Percentiles rank a stretch among this genome's conserved stretches.
Evolutionary conservation across 1,284 basidiomycete genomes (phyloP).

Genomic region (Sphagnurus paluster): DNA sequence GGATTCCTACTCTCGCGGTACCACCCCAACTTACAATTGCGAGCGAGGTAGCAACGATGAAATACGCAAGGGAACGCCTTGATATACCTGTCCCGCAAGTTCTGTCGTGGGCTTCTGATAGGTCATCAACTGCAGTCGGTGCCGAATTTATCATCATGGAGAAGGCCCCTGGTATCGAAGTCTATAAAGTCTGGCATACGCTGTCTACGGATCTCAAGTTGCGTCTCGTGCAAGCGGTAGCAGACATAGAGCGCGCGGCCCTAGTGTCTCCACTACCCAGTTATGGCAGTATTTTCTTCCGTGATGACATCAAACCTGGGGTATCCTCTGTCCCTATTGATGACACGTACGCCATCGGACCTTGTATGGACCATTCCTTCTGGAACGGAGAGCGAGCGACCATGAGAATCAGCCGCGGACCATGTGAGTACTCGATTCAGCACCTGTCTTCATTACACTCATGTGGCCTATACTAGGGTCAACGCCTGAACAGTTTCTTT

Average conservation of each 20-base stretch:
- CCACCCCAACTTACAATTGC: slow-evolving; percentile 33
- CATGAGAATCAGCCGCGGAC: no score
- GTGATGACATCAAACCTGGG: slow-evolving; percentile 28
- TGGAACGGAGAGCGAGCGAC: no score
- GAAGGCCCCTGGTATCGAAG: slow-evolving; percentile 27
- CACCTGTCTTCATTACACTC: no score
- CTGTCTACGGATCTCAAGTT: slow-evolving; percentile 18
- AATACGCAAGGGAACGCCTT: slow-evolving; percentile 30
- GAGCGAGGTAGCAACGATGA: slow-evolving; percentile 41
- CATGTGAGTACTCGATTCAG: no score
- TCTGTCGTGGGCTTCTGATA: slow-evolving; percentile 29
- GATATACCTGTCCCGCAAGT: slow-evolving; percentile 33
- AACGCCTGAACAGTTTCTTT: no score
- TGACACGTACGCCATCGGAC: not conserved
- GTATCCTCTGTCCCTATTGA: slow-evolving; percentile 20
- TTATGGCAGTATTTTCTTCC: slow-evolving; percentile 38
- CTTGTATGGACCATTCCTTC: no score
- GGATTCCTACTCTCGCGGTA: slow-evolving; percentile 31
- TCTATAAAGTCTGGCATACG: slow-evolving; percentile 22
- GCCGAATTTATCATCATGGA: slow-evolving; percentile 41
- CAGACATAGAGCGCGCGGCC: not conserved
- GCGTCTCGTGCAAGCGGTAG: not conserved
- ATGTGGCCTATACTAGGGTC: no score
- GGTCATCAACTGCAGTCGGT: slow-evolving; percentile 28
- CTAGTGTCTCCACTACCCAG: slow-evolving; percentile 29